These are phyloP conservation scores for Xerocomellus amylosporus DNA, from an alignment of 768 basidiomycete genomes.

Conservation along the genomic window DNA sequence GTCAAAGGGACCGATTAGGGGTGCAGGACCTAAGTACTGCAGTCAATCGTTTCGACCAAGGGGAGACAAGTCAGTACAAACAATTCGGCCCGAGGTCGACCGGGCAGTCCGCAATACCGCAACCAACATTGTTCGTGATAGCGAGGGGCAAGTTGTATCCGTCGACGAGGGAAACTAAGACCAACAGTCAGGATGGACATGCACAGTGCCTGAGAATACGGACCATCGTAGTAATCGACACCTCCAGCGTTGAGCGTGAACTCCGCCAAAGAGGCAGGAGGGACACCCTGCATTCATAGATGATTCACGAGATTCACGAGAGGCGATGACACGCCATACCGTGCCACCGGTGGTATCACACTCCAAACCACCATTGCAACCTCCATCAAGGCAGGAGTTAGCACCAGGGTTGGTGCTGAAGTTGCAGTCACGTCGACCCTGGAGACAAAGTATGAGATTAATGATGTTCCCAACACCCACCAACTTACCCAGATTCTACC, in stretches of 20 bases:
- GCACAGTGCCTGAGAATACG: neutral
- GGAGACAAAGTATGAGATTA: neutral
- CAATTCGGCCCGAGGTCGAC: slow-evolving; percentile 62
- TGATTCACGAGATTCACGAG: neutral
- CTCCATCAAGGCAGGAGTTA: slow-evolving; percentile 60
- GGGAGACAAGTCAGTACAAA: slow-evolving; percentile 19
- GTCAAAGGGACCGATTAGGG: slow-evolving; percentile 53
- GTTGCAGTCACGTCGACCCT: slow-evolving; percentile 59
- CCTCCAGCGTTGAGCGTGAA: slow-evolving; percentile 53
- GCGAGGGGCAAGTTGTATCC: slow-evolving; percentile 62
- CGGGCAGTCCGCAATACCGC: slow-evolving; percentile 53
- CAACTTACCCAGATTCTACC: slow-evolving; percentile 59
- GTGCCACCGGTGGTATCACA: slow-evolving; percentile 55
- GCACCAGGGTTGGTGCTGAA: slow-evolving; percentile 50
- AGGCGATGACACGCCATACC: slow-evolving; percentile 20
- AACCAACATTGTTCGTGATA: slow-evolving; percentile 55
- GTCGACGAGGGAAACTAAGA: slow-evolving; percentile 59
- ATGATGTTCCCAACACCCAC: neutral
- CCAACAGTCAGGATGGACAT: neutral
- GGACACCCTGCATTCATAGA: slow-evolving; percentile 45
- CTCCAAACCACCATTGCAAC: slow-evolving; percentile 65
- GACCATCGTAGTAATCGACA: slow-evolving; percentile 61
- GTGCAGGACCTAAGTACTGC: slow-evolving; percentile 41
- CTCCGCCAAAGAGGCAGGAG: slow-evolving; percentile 68
- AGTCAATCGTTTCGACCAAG: neutral